Percentiles rank a stretch among this genome's conserved stretches.
These are phyloP conservation scores for Fusarium sacchari DNA, from an alignment of 2,329 filamentous ascomycete genomes.

Conservation along the genomic window DNA sequence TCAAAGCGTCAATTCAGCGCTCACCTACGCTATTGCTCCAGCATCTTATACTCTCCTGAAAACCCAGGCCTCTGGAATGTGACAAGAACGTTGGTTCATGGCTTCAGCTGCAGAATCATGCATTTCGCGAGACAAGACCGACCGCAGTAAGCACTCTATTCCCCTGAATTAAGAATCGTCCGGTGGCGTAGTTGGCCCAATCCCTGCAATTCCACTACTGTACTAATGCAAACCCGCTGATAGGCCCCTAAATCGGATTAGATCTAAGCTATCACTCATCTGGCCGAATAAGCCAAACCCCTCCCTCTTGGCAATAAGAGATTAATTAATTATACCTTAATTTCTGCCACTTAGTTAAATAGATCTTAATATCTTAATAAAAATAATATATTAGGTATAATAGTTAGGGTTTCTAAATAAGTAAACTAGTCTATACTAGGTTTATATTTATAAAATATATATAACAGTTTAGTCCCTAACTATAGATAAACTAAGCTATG, in stretches of 20 bases:
- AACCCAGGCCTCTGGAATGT: neutral
- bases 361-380: no score
- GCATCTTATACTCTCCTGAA: neutral
- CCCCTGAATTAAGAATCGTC: neutral
- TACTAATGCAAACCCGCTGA: neutral
- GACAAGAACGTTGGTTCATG: neutral
- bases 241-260: conserved; percentile 27
- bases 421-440: no score
- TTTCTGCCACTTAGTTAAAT: no score
- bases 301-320: neutral
- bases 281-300: neutral
- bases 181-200: conserved; percentile 1
- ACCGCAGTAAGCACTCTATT: neutral
- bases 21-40: neutral
- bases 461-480: no score
- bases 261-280: conserved; percentile 10
- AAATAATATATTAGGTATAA: no score
- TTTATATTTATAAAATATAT: no score
- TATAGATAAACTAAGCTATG: no score
- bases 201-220: neutral
- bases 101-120: neutral
- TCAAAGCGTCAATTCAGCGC: neutral
- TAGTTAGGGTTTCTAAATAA: no score
- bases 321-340: no score
- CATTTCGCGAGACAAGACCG: neutral